phyloP scores from a whole-genome alignment of 371 early-diverging fungal genomes.

The Lichtheimia ramosa region DNA sequence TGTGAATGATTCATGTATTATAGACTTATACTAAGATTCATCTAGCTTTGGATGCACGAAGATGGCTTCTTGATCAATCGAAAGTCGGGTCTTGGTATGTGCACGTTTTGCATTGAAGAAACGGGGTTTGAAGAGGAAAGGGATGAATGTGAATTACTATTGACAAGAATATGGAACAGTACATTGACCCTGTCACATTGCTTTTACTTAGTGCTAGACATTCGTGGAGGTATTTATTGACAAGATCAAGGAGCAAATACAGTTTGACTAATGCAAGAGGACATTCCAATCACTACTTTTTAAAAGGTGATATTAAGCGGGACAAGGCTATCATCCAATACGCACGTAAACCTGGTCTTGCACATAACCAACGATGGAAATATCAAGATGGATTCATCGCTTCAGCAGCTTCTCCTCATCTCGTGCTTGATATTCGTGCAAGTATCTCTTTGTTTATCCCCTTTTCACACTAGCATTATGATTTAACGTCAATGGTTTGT shows the following conservation, averaged over 20 bases:
- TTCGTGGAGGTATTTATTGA: slow-evolving; percentile 33
- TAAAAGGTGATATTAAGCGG: slow-evolving; percentile 30
- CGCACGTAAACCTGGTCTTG: slow-evolving; percentile 50
- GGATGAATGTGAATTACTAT: not conserved
- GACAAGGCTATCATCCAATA: slow-evolving; percentile 49
- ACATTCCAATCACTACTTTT: too few species aligned
- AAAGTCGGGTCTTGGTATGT: slow-evolving; percentile 49
- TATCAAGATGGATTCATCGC: slow-evolving; percentile 48
- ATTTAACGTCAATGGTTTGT: too few species aligned
- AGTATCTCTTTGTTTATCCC: not conserved
- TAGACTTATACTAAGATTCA: not conserved
- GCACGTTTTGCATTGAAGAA: too few species aligned
- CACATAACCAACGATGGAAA: slow-evolving; percentile 51
- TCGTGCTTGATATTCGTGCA: slow-evolving; percentile 46
- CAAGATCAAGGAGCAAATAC: too few species aligned
- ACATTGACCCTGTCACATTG: not conserved
- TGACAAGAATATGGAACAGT: too few species aligned
- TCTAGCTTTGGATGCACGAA: slow-evolving; percentile 52
- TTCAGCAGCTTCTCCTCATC: slow-evolving; percentile 35
- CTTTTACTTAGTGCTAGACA: slow-evolving; percentile 36
- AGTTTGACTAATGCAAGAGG: too few species aligned
- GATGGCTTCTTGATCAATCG: slow-evolving; percentile 53
- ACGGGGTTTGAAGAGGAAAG: not conserved
- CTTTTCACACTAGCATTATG: too few species aligned
- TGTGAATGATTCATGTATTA: not conserved